A percentile compares a stretch with the other conserved stretches of the same genome.
Evolutionary conservation across 1,139 yeast species (phyloP).

Genomic region (Magnusiomyces ingens): DNA sequence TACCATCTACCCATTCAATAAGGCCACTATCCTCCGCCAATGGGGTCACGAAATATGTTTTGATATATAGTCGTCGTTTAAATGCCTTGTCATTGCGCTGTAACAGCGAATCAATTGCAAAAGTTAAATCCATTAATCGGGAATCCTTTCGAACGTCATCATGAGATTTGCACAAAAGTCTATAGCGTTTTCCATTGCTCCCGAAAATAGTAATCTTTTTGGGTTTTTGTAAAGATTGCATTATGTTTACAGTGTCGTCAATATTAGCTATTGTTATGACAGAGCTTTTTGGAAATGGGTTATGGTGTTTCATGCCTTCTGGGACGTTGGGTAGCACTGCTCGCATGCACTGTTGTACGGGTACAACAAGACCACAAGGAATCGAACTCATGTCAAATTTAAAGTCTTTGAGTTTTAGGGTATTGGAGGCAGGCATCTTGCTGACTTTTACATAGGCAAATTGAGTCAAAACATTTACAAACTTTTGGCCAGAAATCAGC

Average conservation of each 20-base stretch:
- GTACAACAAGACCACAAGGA: constrained; percentile 71
- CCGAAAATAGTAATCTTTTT: constrained; percentile 72
- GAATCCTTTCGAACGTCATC: constrained; percentile 97
- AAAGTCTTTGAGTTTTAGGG: constrained; percentile 25
- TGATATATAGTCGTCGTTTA: constrained; percentile 61
- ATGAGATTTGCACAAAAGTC: constrained; percentile 71
- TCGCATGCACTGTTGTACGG: constrained; percentile 68
- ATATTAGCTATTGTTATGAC: constrained; percentile 47
- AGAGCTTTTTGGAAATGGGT: constrained; percentile 50
- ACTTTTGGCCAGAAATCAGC: constrained; percentile 16
- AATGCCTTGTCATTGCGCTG: constrained; percentile 63
- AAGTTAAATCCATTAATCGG: constrained; percentile 85
- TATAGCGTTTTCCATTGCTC: constrained; percentile 63
- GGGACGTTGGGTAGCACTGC: constrained; percentile 52
- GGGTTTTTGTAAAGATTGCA: constrained; percentile 82
- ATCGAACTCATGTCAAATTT: constrained; percentile 44
- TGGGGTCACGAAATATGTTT: constrained; percentile 86
- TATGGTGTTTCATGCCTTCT: constrained; percentile 24
- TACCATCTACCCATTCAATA: constrained; percentile 88
- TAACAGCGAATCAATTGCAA: constrained; percentile 73
- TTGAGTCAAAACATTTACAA: constrained; percentile 9
- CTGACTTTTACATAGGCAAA: background rate
- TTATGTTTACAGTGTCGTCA: constrained; percentile 58
- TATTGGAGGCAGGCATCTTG: background rate
- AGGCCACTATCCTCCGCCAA: constrained; percentile 82